phyloP scores from a whole-genome alignment of 805 yeast genomes.

The Debaryomyces castellii region DNA sequence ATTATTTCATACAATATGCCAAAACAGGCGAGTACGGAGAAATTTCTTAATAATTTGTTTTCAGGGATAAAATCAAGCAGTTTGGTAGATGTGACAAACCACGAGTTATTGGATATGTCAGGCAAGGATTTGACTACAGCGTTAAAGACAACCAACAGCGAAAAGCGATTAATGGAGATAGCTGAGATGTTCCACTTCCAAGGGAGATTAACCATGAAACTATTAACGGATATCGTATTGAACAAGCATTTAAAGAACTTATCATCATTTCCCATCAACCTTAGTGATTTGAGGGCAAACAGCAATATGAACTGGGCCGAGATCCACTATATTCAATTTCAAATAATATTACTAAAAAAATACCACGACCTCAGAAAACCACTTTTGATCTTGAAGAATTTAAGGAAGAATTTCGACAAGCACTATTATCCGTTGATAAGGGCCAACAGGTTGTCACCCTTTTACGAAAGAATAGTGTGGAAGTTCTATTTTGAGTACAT shows the following conservation, averaged over 20 bases:
- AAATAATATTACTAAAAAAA: constrained; percentile 35
- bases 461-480: constrained; percentile 43
- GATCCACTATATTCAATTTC: constrained; percentile 23
- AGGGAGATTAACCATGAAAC: constrained; percentile 21
- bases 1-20: constrained; percentile 3
- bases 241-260: constrained; percentile 24
- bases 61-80: constrained; percentile 19
- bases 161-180: constrained; percentile 20
- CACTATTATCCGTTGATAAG: constrained; percentile 25
- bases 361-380: constrained; percentile 35
- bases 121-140: constrained; percentile 17
- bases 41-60: constrained; percentile 20
- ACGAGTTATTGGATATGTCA: constrained; percentile 15
- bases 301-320: constrained; percentile 16
- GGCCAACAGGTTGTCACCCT: constrained; percentile 23
- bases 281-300: constrained; percentile 4
- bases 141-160: constrained; percentile 16
- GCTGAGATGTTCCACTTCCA: constrained; percentile 24
- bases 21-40: constrained; percentile 3
- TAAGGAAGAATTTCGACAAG: constrained; percentile 25
- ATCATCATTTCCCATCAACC: constrained; percentile 16
- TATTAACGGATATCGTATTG: constrained; percentile 25
- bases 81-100: constrained; percentile 5
- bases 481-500: constrained; percentile 38
- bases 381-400: constrained; percentile 25